Evolutionary conservation across 495 filamentous ascomycete species (phyloP).

Genomic region (Aspergillus homomorphus): DNA sequence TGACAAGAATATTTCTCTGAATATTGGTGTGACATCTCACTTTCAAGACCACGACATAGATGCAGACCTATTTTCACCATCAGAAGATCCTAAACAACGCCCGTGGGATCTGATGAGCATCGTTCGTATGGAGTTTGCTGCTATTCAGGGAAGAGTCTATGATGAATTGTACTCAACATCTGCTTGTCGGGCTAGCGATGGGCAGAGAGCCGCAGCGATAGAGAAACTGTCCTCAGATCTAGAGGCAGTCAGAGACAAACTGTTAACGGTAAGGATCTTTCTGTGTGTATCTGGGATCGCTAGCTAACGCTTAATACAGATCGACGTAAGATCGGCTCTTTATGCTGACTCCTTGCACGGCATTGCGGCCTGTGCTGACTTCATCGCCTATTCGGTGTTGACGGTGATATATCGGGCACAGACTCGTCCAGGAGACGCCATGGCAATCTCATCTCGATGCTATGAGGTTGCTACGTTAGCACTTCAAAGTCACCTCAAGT

Average conservation of each 20-base stretch:
- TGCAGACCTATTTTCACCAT: slow-evolving; percentile 19
- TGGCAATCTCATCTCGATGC: slow-evolving; percentile 25
- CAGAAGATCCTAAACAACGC: slow-evolving; percentile 12
- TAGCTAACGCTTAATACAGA: slow-evolving; percentile 9
- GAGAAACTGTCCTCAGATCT: slow-evolving; percentile 18
- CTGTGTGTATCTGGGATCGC: not conserved
- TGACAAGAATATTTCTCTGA: slow-evolving; percentile 28
- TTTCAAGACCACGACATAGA: slow-evolving; percentile 32
- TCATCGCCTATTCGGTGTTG: slow-evolving; percentile 27
- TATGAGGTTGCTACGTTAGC: slow-evolving; percentile 23
- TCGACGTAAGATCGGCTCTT: slow-evolving; percentile 24
- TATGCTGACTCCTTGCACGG: slow-evolving; percentile 29
- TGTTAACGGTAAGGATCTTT: slow-evolving; percentile 16
- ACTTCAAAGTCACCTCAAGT: slow-evolving; percentile 24
- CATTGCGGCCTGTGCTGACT: slow-evolving; percentile 29
- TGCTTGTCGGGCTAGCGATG: slow-evolving; percentile 13
- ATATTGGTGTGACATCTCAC: slow-evolving; percentile 26
- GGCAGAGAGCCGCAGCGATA: slow-evolving; percentile 12
- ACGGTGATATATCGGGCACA: slow-evolving; percentile 29
- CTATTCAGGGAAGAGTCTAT: slow-evolving; percentile 24
- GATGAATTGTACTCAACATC: slow-evolving; percentile 23
- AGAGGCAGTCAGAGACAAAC: slow-evolving; percentile 21
- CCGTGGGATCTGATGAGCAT: slow-evolving; percentile 27
- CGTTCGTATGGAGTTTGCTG: slow-evolving; percentile 23
- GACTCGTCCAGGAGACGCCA: slow-evolving; percentile 21